A percentile compares a stretch with the other conserved stretches of the same genome.
These are phyloP conservation scores for Thozetella sp. DNA, from an alignment of 495 filamentous ascomycete species.

Conservation along the genomic window DNA sequence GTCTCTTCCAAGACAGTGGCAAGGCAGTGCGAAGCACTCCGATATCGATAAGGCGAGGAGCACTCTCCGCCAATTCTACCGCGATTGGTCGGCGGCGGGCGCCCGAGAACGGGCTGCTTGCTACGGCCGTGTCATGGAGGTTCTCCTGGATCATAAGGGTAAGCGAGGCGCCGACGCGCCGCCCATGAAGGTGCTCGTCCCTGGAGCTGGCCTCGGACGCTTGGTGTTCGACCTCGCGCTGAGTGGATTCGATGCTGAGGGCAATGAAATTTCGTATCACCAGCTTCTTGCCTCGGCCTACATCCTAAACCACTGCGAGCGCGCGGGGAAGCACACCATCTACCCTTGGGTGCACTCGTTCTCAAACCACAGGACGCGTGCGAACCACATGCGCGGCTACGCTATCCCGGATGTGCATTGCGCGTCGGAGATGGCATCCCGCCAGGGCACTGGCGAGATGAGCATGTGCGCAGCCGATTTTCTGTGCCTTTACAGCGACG, in stretches of 20 bases:
- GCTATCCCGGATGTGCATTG: slow-evolving; percentile 80
- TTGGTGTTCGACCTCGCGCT: slow-evolving; percentile 82
- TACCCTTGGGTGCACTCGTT: slow-evolving; percentile 82
- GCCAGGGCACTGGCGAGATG: slow-evolving; percentile 61
- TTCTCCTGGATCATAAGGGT: slow-evolving; percentile 60
- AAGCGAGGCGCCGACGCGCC: slow-evolving; percentile 18
- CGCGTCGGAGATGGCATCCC: slow-evolving; percentile 46
- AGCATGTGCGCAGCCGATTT: slow-evolving; percentile 88
- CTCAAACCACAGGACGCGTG: slow-evolving; percentile 72
- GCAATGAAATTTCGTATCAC: slow-evolving; percentile 96
- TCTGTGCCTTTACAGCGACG: slow-evolving; percentile 68
- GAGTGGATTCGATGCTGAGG: slow-evolving; percentile 76
- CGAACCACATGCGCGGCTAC: slow-evolving; percentile 71
- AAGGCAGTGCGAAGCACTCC: slow-evolving; percentile 59
- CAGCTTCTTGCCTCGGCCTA: slow-evolving; percentile 85
- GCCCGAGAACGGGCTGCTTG: slow-evolving; percentile 70
- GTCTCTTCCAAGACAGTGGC: slow-evolving; percentile 55
- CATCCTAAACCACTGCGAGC: slow-evolving; percentile 68
- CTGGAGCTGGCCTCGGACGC: slow-evolving; percentile 87
- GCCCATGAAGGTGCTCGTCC: slow-evolving; percentile 72
- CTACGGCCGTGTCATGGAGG: slow-evolving; percentile 70
- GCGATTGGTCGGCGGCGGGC: slow-evolving; percentile 91
- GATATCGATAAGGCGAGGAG: slow-evolving; percentile 91
- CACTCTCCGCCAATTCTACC: slow-evolving; percentile 89
- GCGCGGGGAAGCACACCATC: slow-evolving; percentile 59